Evolutionary conservation across 352 stramenopile species (phyloP), one percentile per base, ranked within the genome.

Genomic region (Albugo candida): DNA sequence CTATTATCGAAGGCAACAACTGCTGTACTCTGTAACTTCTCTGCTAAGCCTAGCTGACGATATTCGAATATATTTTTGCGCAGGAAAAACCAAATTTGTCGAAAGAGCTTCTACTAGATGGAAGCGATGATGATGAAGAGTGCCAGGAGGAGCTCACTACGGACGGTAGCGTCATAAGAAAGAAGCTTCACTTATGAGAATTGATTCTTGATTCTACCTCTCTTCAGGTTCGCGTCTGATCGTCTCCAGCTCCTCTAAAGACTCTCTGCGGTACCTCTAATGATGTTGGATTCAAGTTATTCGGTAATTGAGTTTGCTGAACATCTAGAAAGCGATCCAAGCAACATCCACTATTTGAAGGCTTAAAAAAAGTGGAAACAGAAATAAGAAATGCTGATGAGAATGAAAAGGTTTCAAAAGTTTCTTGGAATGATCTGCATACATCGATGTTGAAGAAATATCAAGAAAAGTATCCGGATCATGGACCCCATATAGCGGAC

Each of bases 381-480:
- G 75, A 87, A 45, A 53, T 87, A 34, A 58, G 53, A 1, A 51
- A 83, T 53, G 64, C 79, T 48, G 64, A 79, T 36, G 56, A 70
- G 38, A 57, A 67, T 18, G 55, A 72, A 14, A 60, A 65, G 5
- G 61, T 52, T 0, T 67, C 79, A 0, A 62, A 64, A 31, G 75
- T 87, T 52, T 83, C 70, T 59, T 87, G 75, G 75, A 87, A 87
- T 56, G 66, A 84, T 20, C 52, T 87, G 48, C 75, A 87, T 52
- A 19, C 47, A 21, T 63, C 51, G 36, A 87, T 87, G 75, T 60
- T 87, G 17, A 60, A 64, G 41, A 60, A 67, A 37, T 87, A 87
- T 61, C 58, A 87, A 57, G 62, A 87, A 39, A 87, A 87, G 54
- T 87, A 68, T 56, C 75, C 75, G 19, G 47, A 73, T 19, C 66